Conservation (phyloP, 352 stramenopile species). For the Phytophthora macrochlamydospora region DNA sequence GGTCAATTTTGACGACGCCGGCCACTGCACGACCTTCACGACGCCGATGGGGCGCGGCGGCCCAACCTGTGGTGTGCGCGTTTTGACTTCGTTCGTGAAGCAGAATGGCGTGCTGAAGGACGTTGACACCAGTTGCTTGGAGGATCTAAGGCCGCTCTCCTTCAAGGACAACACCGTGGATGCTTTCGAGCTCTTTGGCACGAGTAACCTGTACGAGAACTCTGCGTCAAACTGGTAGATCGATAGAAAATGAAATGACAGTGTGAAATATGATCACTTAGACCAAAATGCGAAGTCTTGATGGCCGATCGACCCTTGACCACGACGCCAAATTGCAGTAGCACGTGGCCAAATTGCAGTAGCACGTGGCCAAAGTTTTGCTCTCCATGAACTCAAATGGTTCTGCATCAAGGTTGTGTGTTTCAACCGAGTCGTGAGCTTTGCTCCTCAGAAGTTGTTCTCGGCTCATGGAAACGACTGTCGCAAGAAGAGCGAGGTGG, state of each 20-base stretch:
- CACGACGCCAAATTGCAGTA: too few relatives aligned
- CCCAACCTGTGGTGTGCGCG: conserved; percentile 64
- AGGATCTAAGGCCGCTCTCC: conserved; percentile 52
- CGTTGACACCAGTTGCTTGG: conserved; percentile 75
- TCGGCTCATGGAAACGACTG: too few relatives aligned
- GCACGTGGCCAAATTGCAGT: too few relatives aligned
- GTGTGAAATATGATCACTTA: conserved; percentile 15
- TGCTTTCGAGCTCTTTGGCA: conserved; percentile 47
- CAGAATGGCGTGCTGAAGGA: conserved; percentile 53
- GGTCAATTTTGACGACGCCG: conserved; percentile 70
- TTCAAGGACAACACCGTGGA: conserved; percentile 43
- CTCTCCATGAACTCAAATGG: too few relatives aligned
- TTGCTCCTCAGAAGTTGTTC: too few relatives aligned
- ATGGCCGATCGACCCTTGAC: too few relatives aligned
- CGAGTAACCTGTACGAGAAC: conserved; percentile 42
- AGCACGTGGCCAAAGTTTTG: too few relatives aligned
- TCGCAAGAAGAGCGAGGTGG: too few relatives aligned
- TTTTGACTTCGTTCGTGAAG: conserved; percentile 73
- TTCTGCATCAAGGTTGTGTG: too few relatives aligned
- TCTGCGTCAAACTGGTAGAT: conserved; percentile 22
- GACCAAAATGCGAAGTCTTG: too few relatives aligned
- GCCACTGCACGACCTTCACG: conserved; percentile 83
- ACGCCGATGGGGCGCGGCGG: conserved; percentile 52
- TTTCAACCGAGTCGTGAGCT: too few relatives aligned
- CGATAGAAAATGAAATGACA: conserved; percentile 6